phyloP scores from a whole-genome alignment of 73 alveolate genomes.

The Uronychia setigera region DNA sequence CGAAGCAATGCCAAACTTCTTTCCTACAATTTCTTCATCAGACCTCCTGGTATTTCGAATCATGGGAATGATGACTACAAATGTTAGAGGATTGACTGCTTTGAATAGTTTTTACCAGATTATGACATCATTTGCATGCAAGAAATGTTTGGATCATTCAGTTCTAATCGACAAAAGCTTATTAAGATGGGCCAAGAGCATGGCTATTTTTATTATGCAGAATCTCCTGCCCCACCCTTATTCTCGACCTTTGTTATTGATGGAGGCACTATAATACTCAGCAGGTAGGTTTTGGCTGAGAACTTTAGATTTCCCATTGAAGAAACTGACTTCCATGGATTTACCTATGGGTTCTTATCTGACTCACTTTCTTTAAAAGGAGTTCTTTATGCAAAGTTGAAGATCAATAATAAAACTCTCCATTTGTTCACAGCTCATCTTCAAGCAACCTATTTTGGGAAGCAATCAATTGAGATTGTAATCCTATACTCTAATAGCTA shows the following conservation, averaged over 20 bases:
- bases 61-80: constrained; percentile 49
- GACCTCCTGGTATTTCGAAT: constrained; percentile 68
- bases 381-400: constrained; percentile 57
- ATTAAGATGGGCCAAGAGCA: constrained; percentile 25
- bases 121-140: constrained; percentile 65
- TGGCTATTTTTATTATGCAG: constrained; percentile 35
- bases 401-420: constrained; percentile 30
- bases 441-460: constrained; percentile 60
- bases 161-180: constrained; percentile 34
- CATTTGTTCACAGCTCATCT: constrained; percentile 64
- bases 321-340: constrained; percentile 42
- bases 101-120: constrained; percentile 10
- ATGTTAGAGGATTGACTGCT: constrained; percentile 27
- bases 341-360: constrained; percentile 20
- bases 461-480: neutral
- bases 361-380: constrained; percentile 59
- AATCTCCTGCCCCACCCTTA: constrained; percentile 28
- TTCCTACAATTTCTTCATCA: constrained; percentile 57
- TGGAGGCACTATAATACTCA: constrained; percentile 56
- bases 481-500: constrained; percentile 4
- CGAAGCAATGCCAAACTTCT: constrained; percentile 32
- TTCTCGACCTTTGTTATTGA: constrained; percentile 34
- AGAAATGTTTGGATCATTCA: constrained; percentile 50
- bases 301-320: constrained; percentile 59
- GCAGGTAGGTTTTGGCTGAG: neutral